Percentiles rank a stretch among this genome's conserved stretches.
Conservation (phyloP, 2,329 filamentous ascomycete species). For the Hypoxylon sp. region DNA sequence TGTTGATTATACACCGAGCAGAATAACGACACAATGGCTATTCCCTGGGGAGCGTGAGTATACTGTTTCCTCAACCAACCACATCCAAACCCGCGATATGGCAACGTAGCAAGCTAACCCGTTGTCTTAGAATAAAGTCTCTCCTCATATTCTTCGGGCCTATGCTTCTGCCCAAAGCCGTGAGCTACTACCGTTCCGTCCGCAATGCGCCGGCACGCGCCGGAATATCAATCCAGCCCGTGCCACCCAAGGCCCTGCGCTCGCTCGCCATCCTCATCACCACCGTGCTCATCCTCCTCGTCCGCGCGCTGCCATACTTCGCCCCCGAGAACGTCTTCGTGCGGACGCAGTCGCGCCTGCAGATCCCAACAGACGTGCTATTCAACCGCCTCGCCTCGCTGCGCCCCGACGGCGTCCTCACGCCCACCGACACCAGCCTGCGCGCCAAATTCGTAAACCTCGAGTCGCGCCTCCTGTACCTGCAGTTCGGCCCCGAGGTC, state of each 20-base stretch:
- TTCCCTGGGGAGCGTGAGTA: constrained; percentile 67
- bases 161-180: constrained; percentile 76
- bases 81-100: background rate
- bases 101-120: constrained; percentile 32
- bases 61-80: background rate
- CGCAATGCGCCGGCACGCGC: constrained; percentile 61
- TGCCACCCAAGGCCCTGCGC: constrained; percentile 68
- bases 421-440: constrained; percentile 73
- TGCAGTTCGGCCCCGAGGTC: constrained; percentile 83
- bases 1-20: constrained; percentile 26
- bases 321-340: constrained; percentile 86
- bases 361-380: constrained; percentile 86
- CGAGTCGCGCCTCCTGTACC: constrained; percentile 83
- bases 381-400: constrained; percentile 79
- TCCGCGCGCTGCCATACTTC: constrained; percentile 76
- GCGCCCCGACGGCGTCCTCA: constrained; percentile 66
- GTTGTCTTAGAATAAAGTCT: constrained; percentile 64
- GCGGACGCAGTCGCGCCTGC: constrained; percentile 83
- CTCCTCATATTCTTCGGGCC: constrained; percentile 77
- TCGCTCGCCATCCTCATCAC: constrained; percentile 73
- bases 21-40: constrained; percentile 53
- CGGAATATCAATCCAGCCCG: constrained; percentile 67
- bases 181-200: constrained; percentile 74
- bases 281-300: constrained; percentile 65
- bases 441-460: constrained; percentile 77